Evolutionary conservation across 2,329 filamentous ascomycete species (phyloP).

Genomic region (Microsporum ferrugineum): DNA sequence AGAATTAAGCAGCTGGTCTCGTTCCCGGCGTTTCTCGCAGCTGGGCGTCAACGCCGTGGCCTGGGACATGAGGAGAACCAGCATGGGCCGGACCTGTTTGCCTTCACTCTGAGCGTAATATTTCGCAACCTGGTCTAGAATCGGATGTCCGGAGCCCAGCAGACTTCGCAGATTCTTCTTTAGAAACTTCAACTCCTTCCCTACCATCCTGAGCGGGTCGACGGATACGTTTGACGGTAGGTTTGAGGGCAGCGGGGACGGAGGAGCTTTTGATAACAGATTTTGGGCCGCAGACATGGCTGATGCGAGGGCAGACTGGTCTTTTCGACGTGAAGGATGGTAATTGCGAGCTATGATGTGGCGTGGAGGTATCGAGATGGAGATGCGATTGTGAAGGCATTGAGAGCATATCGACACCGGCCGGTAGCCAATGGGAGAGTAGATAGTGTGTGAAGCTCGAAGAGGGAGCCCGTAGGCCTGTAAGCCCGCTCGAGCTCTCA

Average conservation of each 20-base stretch:
- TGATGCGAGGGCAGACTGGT: constrained; percentile 32
- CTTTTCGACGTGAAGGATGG: constrained; percentile 30
- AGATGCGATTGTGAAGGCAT: constrained; percentile 29
- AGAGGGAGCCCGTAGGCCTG: constrained; percentile 16
- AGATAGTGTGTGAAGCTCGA: constrained; percentile 27
- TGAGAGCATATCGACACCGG: constrained; percentile 29
- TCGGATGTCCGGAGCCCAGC: constrained; percentile 87
- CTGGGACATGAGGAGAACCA: constrained; percentile 91
- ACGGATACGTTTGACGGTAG: constrained; percentile 50
- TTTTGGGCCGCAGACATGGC: constrained; percentile 44
- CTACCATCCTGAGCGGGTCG: constrained; percentile 80
- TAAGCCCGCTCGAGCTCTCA: constrained; percentile 14
- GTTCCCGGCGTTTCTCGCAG: constrained; percentile 31
- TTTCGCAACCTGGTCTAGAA: constrained; percentile 87
- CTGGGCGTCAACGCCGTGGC: constrained; percentile 75
- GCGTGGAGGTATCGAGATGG: constrained; percentile 7
- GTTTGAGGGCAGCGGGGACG: constrained; percentile 19
- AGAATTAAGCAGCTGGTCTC: constrained; percentile 15
- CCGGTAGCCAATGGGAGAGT: constrained; percentile 21
- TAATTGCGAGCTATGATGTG: constrained; percentile 27
- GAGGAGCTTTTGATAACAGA: constrained; percentile 29
- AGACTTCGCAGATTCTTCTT: constrained; percentile 87
- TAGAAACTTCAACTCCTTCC: constrained; percentile 92
- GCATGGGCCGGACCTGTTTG: constrained; percentile 88
- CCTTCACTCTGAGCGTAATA: constrained; percentile 97